Evolutionary conservation across 2,329 filamentous ascomycete species (phyloP).

Genomic region (Penicillium rolfsii): DNA sequence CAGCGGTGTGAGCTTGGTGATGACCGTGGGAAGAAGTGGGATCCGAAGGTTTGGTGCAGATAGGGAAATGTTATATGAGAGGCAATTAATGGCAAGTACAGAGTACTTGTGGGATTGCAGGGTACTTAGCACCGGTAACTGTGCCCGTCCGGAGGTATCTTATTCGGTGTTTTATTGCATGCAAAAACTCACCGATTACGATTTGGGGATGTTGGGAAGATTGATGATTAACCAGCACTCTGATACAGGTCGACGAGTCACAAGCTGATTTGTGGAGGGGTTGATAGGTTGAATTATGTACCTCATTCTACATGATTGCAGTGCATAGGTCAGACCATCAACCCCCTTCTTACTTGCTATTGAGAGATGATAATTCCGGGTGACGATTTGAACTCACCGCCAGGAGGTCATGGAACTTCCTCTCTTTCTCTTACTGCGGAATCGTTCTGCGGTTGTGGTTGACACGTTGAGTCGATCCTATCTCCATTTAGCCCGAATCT

Average conservation of each 20-base stretch:
- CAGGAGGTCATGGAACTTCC: conserved; percentile 2
- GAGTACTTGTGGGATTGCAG: neutral
- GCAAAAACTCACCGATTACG: neutral
- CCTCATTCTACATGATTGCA: conserved; percentile 1
- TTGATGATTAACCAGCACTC: neutral
- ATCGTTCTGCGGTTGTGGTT: neutral
- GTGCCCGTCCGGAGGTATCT: no score
- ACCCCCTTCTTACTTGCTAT: neutral
- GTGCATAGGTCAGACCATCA: neutral
- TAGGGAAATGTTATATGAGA: neutral
- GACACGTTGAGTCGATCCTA: neutral
- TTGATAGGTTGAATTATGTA: neutral
- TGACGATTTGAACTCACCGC: neutral
- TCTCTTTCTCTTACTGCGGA: no score
- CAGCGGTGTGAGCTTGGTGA: neutral
- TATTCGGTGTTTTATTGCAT: neutral
- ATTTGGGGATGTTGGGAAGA: neutral
- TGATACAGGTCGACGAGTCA: neutral
- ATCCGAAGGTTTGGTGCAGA: neutral
- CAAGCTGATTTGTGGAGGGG: neutral
- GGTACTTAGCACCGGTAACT: neutral
- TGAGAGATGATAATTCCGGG: neutral
- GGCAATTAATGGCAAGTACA: neutral
- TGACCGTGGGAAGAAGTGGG: neutral
- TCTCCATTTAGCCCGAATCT: conserved; percentile 2